Evolutionary conservation across 495 filamentous ascomycete species (phyloP).

Genomic region (Aspergillus baeticus): DNA sequence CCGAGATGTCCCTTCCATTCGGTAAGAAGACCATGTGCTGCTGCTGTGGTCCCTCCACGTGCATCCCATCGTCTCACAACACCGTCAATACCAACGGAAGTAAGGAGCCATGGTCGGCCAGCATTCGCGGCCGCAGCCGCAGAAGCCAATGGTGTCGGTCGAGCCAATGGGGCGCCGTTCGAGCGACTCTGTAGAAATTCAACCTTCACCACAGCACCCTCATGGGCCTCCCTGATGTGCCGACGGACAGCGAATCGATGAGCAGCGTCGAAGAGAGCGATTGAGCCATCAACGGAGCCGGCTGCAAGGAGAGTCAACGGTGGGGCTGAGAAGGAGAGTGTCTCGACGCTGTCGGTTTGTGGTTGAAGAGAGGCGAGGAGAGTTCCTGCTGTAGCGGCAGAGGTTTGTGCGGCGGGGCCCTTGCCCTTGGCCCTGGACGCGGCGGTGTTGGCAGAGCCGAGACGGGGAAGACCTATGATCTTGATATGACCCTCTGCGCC

Average conservation of each 20-base stretch:
- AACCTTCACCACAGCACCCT: constrained; percentile 86
- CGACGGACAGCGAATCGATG: constrained; percentile 78
- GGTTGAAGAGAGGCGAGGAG: constrained; percentile 71
- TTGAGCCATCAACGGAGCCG: constrained; percentile 85
- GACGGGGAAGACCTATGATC: constrained; percentile 77
- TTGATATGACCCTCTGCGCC: constrained; percentile 83
- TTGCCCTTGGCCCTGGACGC: constrained; percentile 26
- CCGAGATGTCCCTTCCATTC: constrained; percentile 85
- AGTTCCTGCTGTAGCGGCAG: constrained; percentile 67
- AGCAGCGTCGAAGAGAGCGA: constrained; percentile 82
- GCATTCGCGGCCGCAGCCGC: constrained; percentile 27
- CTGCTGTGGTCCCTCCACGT: constrained; percentile 68
- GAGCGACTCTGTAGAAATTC: constrained; percentile 67
- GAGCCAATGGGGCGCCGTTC: constrained; percentile 19
- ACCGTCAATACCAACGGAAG: constrained; percentile 81
- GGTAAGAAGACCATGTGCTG: constrained; percentile 60
- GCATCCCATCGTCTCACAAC: constrained; percentile 85
- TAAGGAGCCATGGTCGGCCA: constrained; percentile 63
- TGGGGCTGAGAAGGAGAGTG: constrained; percentile 75
- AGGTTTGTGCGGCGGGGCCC: constrained; percentile 34
- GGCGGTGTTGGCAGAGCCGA: constrained; percentile 39
- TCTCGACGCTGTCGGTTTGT: constrained; percentile 81
- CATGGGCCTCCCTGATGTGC: constrained; percentile 75
- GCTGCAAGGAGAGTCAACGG: constrained; percentile 79
- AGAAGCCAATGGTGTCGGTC: constrained; percentile 24